These are phyloP conservation scores for Vaccinium darrowii DNA, from an alignment of 148 eudicot species.

Conservation along the genomic window DNA sequence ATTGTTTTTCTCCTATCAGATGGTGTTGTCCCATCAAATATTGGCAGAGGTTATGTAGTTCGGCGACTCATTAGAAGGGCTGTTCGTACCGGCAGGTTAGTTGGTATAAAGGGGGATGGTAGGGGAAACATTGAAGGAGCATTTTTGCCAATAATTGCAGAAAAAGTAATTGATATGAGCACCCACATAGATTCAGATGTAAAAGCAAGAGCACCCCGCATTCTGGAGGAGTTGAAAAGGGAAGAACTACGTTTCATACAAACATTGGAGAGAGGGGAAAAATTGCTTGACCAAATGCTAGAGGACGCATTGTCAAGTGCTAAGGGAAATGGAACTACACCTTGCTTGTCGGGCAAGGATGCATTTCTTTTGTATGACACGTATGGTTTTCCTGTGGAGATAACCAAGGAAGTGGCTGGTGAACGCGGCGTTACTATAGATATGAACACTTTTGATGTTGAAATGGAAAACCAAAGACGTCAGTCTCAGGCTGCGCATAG, in stretches of 20 bases:
- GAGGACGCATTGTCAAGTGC: constrained; percentile 51
- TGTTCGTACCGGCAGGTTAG: constrained; percentile 84
- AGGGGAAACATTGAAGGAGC: constrained; percentile 68
- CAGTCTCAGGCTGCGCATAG: constrained; percentile 97
- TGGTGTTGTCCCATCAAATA: constrained; percentile 88
- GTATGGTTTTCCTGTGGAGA: constrained; percentile 93
- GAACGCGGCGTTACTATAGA: constrained; percentile 75
- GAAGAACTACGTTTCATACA: constrained; percentile 85
- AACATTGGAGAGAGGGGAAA: constrained; percentile 96
- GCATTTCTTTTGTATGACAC: constrained; percentile 93
- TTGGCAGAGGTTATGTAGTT: constrained; percentile 95
- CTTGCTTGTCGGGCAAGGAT: constrained; percentile 85
- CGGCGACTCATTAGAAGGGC: constrained; percentile 88
- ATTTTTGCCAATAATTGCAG: constrained; percentile 72
- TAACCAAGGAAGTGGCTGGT: constrained; percentile 86
- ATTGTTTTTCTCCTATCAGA: constrained; percentile 93
- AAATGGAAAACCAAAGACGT: constrained; percentile 93
- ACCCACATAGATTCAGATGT: constrained; percentile 74
- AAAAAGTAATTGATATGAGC: constrained; percentile 80
- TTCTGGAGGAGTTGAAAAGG: constrained; percentile 77
- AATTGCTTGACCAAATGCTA: constrained; percentile 78
- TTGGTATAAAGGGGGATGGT: constrained; percentile 82
- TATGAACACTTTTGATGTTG: constrained; percentile 68
- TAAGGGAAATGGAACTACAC: constrained; percentile 38
- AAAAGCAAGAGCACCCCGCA: constrained; percentile 52